These are phyloP conservation scores for Cryphonectria carpinicola DNA, from an alignment of 2,329 filamentous ascomycete species.

Conservation along the genomic window DNA sequence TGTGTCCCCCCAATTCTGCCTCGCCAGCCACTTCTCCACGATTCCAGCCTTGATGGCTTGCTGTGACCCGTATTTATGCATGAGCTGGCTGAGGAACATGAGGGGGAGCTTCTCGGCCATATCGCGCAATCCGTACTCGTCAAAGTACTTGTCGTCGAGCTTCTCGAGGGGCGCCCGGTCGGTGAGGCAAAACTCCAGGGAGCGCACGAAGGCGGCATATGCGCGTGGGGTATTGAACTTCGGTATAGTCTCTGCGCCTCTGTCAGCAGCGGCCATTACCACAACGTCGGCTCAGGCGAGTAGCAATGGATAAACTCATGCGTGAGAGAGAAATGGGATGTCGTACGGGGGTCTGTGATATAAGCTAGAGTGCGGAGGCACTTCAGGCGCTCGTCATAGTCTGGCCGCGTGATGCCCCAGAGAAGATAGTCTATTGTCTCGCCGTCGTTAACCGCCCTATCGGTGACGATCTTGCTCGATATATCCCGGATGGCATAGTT, in stretches of 20 bases:
- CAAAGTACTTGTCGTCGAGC: conserved; percentile 60
- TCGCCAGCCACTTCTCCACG: conserved; percentile 73
- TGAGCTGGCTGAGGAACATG: conserved; percentile 60
- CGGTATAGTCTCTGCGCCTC: conserved; percentile 44
- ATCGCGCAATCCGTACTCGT: conserved; percentile 66
- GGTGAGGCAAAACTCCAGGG: conserved; percentile 58
- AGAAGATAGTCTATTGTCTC: conserved; percentile 55
- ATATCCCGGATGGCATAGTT: conserved; percentile 75
- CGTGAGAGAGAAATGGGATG: conserved; percentile 27
- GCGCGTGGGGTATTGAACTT: conserved; percentile 55
- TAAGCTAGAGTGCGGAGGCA: conserved; percentile 61
- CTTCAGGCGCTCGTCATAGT: conserved; percentile 62
- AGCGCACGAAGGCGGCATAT: conserved; percentile 63
- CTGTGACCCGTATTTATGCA: conserved; percentile 61
- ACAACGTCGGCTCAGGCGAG: neutral
- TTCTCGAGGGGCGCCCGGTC: conserved; percentile 53
- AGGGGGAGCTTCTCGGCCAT: conserved; percentile 64
- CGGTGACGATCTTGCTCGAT: conserved; percentile 61
- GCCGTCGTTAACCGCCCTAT: conserved; percentile 62
- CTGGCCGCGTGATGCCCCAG: conserved; percentile 60
- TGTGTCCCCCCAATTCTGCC: conserved; percentile 69
- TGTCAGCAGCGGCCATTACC: conserved; percentile 17
- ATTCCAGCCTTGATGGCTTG: conserved; percentile 66
- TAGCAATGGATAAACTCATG: neutral
- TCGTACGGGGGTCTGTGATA: conserved; percentile 54